A percentile compares a stretch with the other conserved stretches of the same genome.
phyloP scores from a whole-genome alignment of 768 basidiomycete species.

The Tylopilus felleus region DNA sequence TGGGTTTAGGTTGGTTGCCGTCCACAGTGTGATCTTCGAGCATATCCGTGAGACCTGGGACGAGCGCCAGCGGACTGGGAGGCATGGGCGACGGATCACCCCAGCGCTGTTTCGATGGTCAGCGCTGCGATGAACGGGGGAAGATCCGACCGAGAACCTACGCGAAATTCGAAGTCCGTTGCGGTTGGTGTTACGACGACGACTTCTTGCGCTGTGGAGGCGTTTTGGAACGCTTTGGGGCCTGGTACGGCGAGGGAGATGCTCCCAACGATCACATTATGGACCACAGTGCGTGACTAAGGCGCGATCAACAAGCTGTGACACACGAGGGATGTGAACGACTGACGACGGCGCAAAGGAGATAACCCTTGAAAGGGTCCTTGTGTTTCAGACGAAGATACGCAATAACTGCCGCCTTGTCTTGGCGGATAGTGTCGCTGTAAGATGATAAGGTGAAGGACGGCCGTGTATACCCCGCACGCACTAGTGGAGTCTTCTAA shows the following conservation, averaged over 20 bases:
- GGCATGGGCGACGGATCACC: slow-evolving; percentile 65
- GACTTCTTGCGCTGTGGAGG: slow-evolving; percentile 80
- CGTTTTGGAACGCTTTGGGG: slow-evolving; percentile 73
- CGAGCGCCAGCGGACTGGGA: slow-evolving; percentile 40
- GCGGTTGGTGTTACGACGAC: slow-evolving; percentile 64
- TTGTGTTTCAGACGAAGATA: slow-evolving; percentile 81
- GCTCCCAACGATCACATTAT: slow-evolving; percentile 72
- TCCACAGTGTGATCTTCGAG: slow-evolving; percentile 8
- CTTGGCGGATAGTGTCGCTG: slow-evolving; percentile 72
- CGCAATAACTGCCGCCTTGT: slow-evolving; percentile 76
- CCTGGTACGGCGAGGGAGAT: slow-evolving; percentile 76
- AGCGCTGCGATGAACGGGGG: slow-evolving; percentile 2
- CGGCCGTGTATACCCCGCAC: not conserved
- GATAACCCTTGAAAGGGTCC: slow-evolving; percentile 70
- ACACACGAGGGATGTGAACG: not conserved
- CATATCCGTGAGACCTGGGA: slow-evolving; percentile 16
- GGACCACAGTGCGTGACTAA: slow-evolving; percentile 63
- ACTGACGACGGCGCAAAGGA: slow-evolving; percentile 72
- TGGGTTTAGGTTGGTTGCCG: slow-evolving; percentile 2
- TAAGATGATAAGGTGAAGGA: not conserved
- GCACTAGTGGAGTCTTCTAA: slow-evolving; percentile 70
- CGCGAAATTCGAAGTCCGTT: slow-evolving; percentile 51
- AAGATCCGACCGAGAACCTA: slow-evolving; percentile 29
- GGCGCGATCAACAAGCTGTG: slow-evolving; percentile 2
- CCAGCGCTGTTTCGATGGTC: slow-evolving; percentile 49